Base-by-base conservation (phyloP, 1,284 basidiomycete species). In the Ceratobasidium sp. region DNA sequence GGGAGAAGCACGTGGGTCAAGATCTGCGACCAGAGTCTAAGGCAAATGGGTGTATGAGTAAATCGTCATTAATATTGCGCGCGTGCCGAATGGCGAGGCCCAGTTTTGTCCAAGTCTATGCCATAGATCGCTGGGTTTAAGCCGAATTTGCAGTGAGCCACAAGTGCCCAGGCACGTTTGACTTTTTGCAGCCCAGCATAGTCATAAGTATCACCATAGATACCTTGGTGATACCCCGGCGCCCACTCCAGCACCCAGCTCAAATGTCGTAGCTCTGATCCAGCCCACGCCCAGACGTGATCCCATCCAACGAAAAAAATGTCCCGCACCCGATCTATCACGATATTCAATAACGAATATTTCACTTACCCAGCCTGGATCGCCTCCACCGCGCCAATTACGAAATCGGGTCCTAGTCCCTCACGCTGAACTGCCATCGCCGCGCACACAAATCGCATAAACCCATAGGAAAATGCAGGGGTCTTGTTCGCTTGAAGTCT, bases 401-500 rank as follows among this genome's bases (percentile, higher is more conserved):
- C 85, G 81, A 91, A 93, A 82, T 98, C 94, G 0, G 96, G 93
- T 0, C 88, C 88, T 40, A 94, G 85, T 1, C 92, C 94, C 0
- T 91, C 89, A 33, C 91, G 90, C 75, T 93, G 88, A 80, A 98
- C 85, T 7, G 95, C 95, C 83, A 93, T 90, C 20, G 90, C 86
- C 84, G 91, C 94, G 48, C 93, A 86, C 77, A 97, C 84, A 85
- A 98, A 96, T 82, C 91, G 89, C 12, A 94, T 90, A 82, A 98
- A 94, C 66, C 91, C 89, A 83, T 96, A 95, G 10, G 93, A 91
- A 84, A 94, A 98, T 84, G 92, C 94, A 79, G 97, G 93, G 46
- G 97, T 98, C 84, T 96, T 96, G 86, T 90, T 95, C 28, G 90
- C 90, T 82, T 98, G 96, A 85, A 99, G 88, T 68, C 96, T 73